Evolutionary conservation across 805 yeast species (phyloP).

Genomic region (Saccharomycopsis babjevae): DNA sequence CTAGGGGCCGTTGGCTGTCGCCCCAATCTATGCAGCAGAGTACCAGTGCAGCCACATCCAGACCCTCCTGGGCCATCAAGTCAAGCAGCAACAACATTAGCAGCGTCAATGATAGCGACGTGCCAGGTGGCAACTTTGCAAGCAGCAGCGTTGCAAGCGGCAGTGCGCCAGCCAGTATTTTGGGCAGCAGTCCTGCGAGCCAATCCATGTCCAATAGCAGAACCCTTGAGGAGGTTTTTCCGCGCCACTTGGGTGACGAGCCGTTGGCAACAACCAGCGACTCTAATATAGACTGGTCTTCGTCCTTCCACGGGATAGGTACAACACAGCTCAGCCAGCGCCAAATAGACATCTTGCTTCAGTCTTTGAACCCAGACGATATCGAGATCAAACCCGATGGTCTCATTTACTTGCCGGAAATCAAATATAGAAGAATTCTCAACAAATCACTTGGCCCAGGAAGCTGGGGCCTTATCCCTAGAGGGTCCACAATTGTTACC

Average conservation of each 20-base stretch:
- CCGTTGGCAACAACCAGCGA: neutral
- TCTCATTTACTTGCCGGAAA: constrained; percentile 82
- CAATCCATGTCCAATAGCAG: neutral
- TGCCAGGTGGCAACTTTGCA: neutral
- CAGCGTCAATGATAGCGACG: neutral
- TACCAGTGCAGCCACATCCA: neutral
- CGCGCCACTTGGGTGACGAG: neutral
- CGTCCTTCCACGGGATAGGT: constrained; percentile 81
- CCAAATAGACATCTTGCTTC: constrained; percentile 48
- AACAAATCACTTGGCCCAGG: constrained; percentile 96
- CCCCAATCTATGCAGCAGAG: neutral
- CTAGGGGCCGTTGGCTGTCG: neutral
- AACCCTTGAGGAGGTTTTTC: neutral
- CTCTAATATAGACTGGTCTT: constrained; percentile 57
- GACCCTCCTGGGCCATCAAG: neutral
- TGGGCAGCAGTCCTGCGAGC: neutral
- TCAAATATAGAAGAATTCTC: constrained; percentile 82
- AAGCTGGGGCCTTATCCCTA: constrained; percentile 96
- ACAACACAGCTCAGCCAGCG: constrained; percentile 59
- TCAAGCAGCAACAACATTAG: neutral
- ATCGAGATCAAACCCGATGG: constrained; percentile 97
- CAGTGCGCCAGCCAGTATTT: neutral
- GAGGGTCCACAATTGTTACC: constrained; percentile 75
- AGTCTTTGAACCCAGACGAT: constrained; percentile 57
- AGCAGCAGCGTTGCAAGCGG: neutral